Evolutionary conservation across 2,329 filamentous ascomycete species (phyloP).

Genomic region (Onygena corvina): DNA sequence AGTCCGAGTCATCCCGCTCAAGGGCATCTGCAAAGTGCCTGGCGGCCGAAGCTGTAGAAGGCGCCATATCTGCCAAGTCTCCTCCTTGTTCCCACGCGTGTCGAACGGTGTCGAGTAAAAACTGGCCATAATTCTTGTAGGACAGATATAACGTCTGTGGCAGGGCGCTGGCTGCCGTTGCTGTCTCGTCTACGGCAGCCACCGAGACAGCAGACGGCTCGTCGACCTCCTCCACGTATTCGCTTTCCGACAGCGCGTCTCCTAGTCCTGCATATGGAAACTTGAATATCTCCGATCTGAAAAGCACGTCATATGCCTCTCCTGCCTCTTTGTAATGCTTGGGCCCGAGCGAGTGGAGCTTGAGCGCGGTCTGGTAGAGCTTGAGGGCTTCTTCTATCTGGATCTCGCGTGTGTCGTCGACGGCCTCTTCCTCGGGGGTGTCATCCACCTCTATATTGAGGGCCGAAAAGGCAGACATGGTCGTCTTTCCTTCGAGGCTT

Average conservation of each 20-base stretch:
- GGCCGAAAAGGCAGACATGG: slow-evolving; percentile 58
- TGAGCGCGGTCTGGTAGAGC: slow-evolving; percentile 81
- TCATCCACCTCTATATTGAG: slow-evolving; percentile 93
- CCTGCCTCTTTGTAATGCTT: slow-evolving; percentile 62
- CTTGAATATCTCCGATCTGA: slow-evolving; percentile 85
- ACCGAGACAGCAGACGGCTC: slow-evolving; percentile 30
- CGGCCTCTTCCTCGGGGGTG: slow-evolving; percentile 65
- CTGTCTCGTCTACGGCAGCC: slow-evolving; percentile 49
- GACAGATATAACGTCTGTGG: slow-evolving; percentile 84
- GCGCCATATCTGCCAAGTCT: slow-evolving; percentile 15
- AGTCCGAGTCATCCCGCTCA: slow-evolving; percentile 52
- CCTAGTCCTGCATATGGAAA: slow-evolving; percentile 43
- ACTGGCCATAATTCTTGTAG: slow-evolving; percentile 92
- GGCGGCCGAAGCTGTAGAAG: slow-evolving; percentile 34
- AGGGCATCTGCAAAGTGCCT: slow-evolving; percentile 49
- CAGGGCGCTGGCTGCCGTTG: slow-evolving; percentile 66
- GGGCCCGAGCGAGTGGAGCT: slow-evolving; percentile 78
- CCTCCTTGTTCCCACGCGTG: slow-evolving; percentile 32
- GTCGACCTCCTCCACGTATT: slow-evolving; percentile 29
- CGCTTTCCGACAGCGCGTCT: slow-evolving; percentile 61
- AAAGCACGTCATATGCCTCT: slow-evolving; percentile 70
- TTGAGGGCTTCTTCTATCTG: slow-evolving; percentile 96
- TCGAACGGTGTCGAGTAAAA: slow-evolving; percentile 63
- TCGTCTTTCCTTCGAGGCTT: background rate
- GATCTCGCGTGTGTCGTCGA: slow-evolving; percentile 90